phyloP scores from a whole-genome alignment of 78 protist genomes.

The Dictyostelium discoideum region DNA sequence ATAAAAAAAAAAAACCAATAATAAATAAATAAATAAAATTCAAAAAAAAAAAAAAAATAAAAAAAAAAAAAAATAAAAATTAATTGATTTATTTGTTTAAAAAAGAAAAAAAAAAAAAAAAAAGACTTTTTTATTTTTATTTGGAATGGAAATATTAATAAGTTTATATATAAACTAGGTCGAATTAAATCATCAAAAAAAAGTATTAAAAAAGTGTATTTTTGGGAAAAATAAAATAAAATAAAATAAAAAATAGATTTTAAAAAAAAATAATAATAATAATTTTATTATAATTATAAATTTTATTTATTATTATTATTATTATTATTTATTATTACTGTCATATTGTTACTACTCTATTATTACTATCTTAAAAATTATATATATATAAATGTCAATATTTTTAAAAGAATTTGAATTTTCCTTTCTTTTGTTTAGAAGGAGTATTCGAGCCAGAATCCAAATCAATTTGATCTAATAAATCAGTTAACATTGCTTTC shows the following conservation, averaged over 20 bases:
- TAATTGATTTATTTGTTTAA: not conserved
- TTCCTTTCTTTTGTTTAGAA: slow-evolving; percentile 47
- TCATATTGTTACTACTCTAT: not conserved
- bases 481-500: slow-evolving; percentile 61
- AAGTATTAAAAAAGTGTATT: not conserved
- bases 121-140: not conserved
- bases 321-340: not conserved
- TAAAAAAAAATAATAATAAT: not conserved
- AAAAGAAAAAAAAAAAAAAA: not conserved
- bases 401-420: slow-evolving; percentile 69
- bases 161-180: not conserved
- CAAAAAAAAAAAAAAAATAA: not conserved
- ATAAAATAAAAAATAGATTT: too few relatives aligned
- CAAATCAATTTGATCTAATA: slow-evolving; percentile 71
- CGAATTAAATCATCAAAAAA: not conserved
- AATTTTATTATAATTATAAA: too few relatives aligned
- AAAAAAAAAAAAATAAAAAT: not conserved
- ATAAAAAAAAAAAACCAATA: not conserved
- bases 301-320: not conserved
- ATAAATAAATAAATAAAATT: too few relatives aligned
- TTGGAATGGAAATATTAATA: not conserved
- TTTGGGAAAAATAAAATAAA: too few relatives aligned
- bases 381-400: not conserved
- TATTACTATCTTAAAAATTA: not conserved
- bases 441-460: slow-evolving; percentile 17